A percentile compares a stretch with the other conserved stretches of the same genome.
Evolutionary conservation across 2,329 filamentous ascomycete species (phyloP).

Genomic region (Penicillium aurantiogriseum): DNA sequence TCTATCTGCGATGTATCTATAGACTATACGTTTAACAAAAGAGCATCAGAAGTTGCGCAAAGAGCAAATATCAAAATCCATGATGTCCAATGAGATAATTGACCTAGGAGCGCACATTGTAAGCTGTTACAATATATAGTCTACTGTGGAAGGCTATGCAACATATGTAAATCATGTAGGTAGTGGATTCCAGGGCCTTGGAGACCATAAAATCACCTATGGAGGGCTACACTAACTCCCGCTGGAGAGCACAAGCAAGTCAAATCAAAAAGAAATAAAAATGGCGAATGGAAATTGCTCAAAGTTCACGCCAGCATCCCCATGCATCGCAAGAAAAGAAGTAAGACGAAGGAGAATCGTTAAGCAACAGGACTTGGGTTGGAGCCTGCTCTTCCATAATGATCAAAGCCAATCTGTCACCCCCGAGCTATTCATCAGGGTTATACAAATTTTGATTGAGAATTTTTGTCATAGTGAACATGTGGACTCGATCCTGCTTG

Average conservation of each 20-base stretch:
- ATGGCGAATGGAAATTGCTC: slow-evolving; percentile 17
- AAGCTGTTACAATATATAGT: background rate
- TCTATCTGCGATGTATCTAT: background rate
- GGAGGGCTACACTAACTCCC: slow-evolving; percentile 34
- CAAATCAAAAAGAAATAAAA: slow-evolving; percentile 14
- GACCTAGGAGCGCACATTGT: background rate
- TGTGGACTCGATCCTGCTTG: slow-evolving; percentile 85
- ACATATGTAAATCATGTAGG: slow-evolving; percentile 7
- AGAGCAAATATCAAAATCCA: background rate
- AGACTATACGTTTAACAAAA: background rate
- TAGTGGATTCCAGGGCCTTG: slow-evolving; percentile 6
- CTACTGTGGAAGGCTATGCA: background rate
- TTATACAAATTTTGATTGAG: slow-evolving; percentile 87
- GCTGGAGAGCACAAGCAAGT: slow-evolving; percentile 27
- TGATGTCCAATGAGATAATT: background rate
- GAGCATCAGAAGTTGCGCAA: background rate
- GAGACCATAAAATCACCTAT: slow-evolving; percentile 9
- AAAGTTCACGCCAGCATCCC: slow-evolving; percentile 30
- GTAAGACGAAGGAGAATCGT: slow-evolving; percentile 26
- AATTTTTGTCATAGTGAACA: slow-evolving; percentile 99
- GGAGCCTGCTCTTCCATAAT: slow-evolving; percentile 12
- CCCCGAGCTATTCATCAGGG: slow-evolving; percentile 62
- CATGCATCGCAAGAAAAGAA: slow-evolving; percentile 31
- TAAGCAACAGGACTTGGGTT: slow-evolving; percentile 17
- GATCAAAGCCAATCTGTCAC: slow-evolving; percentile 13